Evolutionary conservation across 257 asterid genomes (phyloP).

Genomic region (Nicotiana obtusifolia): DNA sequence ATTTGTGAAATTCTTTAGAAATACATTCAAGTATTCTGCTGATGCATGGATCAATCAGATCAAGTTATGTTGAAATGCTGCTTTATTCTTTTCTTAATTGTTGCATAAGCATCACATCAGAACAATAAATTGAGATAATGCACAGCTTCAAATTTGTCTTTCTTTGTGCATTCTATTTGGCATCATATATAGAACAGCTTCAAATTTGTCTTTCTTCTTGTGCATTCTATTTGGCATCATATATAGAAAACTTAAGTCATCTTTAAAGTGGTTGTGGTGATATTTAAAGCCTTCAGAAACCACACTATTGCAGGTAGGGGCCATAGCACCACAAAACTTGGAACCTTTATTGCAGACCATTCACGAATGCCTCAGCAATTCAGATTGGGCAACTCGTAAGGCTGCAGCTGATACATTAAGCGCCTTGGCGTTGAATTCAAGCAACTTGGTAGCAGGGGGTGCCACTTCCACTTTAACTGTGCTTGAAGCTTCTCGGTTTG

Average conservation of each 20-base stretch:
- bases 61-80: neutral
- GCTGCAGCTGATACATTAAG: constrained; percentile 91
- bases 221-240: neutral
- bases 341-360: constrained; percentile 74
- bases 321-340: constrained; percentile 73
- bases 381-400: constrained; percentile 97
- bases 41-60: neutral
- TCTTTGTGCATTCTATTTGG: too few species aligned
- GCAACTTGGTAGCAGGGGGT: constrained; percentile 53
- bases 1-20: neutral
- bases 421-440: constrained; percentile 52
- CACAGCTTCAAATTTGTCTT: too few species aligned
- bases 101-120: neutral
- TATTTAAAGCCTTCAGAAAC: neutral
- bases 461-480: constrained; percentile 68
- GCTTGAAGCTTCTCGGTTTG: constrained; percentile 91
- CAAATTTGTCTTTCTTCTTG: neutral
- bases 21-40: neutral
- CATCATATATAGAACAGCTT: too few species aligned
- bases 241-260: neutral
- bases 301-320: constrained; percentile 66
- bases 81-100: neutral
- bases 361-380: constrained; percentile 71
- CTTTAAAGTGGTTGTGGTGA: neutral
- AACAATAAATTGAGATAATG: too few species aligned